Base-by-base conservation (phyloP, 2,329 filamentous ascomycete genomes). In the Colletotrichum sp. region DNA sequence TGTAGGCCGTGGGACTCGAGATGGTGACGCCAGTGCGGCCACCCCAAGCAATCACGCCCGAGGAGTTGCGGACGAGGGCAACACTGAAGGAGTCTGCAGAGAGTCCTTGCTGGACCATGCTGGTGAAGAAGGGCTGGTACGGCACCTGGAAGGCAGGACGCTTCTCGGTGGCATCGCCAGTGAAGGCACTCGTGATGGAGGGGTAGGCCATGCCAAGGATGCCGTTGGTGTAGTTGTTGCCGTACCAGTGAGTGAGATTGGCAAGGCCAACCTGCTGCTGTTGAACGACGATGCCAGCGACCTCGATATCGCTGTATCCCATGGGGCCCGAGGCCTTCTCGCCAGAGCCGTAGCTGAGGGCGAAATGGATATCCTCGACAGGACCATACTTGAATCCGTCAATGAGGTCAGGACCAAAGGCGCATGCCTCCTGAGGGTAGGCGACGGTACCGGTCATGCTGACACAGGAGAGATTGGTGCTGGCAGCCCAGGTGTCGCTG, bases 151-250 rank as follows among this genome's bases (percentile, higher is more conserved):
- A 85, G 77, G 82, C 86, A 9, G 83, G 77, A 6, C 82, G 81
- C 59, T 88, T 85, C n/a, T 86, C 82, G 4, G 81, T 81, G 13
- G 83, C 78, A 2, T 82, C 80, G 24, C 88, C 88, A 32, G 84
- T 83, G 76, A 86, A 90, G 15, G 86, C 87, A 67, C 86, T 89
- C 1, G 89, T 90, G 34, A 91, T 81, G 55, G 87, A 84, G 3
- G 88, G 87, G 71, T 89, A 90, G 1, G 88, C 89, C 73, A 91
- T 84, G 1, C 89, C 89, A 24, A 90, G 81, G 60, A 90, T 82
- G 8, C 89, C 89, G 71, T 87, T 88, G 28, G 89, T 90, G 59
- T 86, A 78, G 80, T 90, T 90, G 81, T 90, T 87, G 62, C 89
- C 89, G 71, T 83, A 84, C 89, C 89, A 90, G 79, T 85, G 86